Percentiles rank a stretch among this genome's conserved stretches.
Evolutionary conservation across 768 basidiomycete genomes (phyloP).

Genomic region (Daedaleopsis sinensis): DNA sequence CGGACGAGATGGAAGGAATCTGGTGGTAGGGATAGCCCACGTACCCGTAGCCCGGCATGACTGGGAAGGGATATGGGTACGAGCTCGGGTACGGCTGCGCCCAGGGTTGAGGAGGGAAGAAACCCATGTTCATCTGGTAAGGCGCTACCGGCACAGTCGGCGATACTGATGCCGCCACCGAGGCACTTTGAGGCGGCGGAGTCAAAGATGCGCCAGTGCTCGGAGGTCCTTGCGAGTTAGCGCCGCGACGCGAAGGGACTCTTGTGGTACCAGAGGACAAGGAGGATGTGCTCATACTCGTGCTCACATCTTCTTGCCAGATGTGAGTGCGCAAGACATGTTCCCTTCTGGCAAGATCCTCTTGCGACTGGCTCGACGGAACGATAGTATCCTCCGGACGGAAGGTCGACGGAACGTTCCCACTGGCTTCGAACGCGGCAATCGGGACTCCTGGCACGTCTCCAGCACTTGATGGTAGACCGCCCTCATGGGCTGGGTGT

Average conservation of each 20-base stretch:
- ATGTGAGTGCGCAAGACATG: background rate
- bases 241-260: slow-evolving; percentile 19
- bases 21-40: slow-evolving; percentile 8
- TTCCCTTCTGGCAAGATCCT: background rate
- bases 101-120: slow-evolving; percentile 54
- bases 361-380: background rate
- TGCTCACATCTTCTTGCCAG: background rate
- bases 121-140: slow-evolving; percentile 40
- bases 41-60: slow-evolving; percentile 46
- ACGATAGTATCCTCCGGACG: no score
- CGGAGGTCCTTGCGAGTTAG: slow-evolving; percentile 24
- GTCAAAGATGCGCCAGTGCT: slow-evolving; percentile 37
- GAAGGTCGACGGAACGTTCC: no score
- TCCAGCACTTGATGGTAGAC: background rate
- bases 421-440: background rate
- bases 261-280: slow-evolving; percentile 17
- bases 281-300: slow-evolving; percentile 4
- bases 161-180: slow-evolving; percentile 36
- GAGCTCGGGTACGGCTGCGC: slow-evolving; percentile 53
- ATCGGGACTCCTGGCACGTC: background rate
- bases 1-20: background rate
- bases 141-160: slow-evolving; percentile 26
- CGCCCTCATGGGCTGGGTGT: slow-evolving; percentile 24
- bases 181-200: slow-evolving; percentile 37
- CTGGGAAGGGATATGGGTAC: slow-evolving; percentile 55